A percentile compares a stretch with the other conserved stretches of the same genome.
Evolutionary conservation across 2,329 filamentous ascomycete species (phyloP).

Genomic region (Verticillium nubilum): DNA sequence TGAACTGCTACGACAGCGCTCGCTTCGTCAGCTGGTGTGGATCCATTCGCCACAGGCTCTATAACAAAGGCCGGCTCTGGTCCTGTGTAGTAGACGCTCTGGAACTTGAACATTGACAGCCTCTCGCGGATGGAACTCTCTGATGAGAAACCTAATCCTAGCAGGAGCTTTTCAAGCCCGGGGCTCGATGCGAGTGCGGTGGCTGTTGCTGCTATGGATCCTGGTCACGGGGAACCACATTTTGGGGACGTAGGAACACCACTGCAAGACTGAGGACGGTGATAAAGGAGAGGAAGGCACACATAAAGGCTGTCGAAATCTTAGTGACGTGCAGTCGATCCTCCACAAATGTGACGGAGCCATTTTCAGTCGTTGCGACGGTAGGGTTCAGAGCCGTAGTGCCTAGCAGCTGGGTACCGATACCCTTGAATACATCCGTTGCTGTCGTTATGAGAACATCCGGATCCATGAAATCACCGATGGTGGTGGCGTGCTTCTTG

Average conservation of each 20-base stretch:
- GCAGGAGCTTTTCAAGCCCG: not conserved
- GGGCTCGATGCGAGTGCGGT: conserved; percentile 8
- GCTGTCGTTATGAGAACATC: conserved; percentile 7
- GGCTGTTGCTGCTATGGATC: conserved; percentile 6
- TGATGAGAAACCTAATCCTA: not conserved
- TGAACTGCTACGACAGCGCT: not conserved
- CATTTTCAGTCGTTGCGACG: not conserved
- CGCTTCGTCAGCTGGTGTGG: not conserved
- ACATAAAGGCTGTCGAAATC: conserved; percentile 6
- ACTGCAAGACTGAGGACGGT: not conserved
- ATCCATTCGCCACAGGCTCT: not conserved
- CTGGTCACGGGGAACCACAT: conserved; percentile 5
- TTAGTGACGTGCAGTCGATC: conserved; percentile 6
- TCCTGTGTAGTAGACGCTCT: not conserved
- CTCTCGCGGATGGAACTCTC: not conserved
- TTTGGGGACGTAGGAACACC: conserved; percentile 5
- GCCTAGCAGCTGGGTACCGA: conserved; percentile 7
- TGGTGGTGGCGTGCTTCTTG: conserved; percentile 7
- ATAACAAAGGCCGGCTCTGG: conserved; percentile 1
- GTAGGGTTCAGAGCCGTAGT: conserved; percentile 2
- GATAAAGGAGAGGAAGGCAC: conserved; percentile 3
- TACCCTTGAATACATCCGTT: conserved; percentile 4
- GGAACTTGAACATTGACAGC: not conserved
- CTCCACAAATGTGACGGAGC: conserved; percentile 4
- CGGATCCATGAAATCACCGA: conserved; percentile 11